Base-by-base conservation (phyloP, 2,329 filamentous ascomycete species). In the Emmonsiellopsis sp. region DNA sequence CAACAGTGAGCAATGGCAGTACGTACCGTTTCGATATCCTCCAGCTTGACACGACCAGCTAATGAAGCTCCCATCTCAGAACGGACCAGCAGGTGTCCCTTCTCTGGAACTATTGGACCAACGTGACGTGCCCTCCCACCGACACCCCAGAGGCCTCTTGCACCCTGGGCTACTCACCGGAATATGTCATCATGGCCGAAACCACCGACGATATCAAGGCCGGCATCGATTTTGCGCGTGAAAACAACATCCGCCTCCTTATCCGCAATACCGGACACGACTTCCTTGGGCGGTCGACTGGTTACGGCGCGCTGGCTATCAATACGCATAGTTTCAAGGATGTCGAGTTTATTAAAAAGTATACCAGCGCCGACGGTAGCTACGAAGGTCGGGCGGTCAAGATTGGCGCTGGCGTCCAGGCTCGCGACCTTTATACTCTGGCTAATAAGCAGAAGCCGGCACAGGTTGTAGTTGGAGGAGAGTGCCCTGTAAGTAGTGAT, bases 231-330 rank as follows among this genome's bases (percentile, higher is more conserved):
- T 44, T 44, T 44, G 42, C 17, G 10, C 42, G 42, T 27, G 42
- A 44, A 10, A 44, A 44, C 17, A 44, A 44, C 42, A 13, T 44
- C 17, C 42, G 42, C 27, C 47, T 49, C 13, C 13, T 49, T 14
- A 39, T 37, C 17, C 31, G 47, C 7, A 49, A 49, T 33, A 49
- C 47, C 27, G 47, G 47, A 13, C 47, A 49, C 39, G 47, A 49
- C 47, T 49, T 39, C 34, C 10, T 49, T 17, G 47, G 47, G 37
- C 31, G 33, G 7, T 49, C 47, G 32, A 39, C 47, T 39, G 47
- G 47, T 3, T 37, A n/a, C 11, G 47, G 47, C n/a, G 47, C 33
- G 11, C 47, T 49, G 13, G 33, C 32, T 49, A 49, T 48, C 75
- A 47, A 47, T 33, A 47, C 44, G 9, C 44, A 47, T 33, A 47